A percentile compares a stretch with the other conserved stretches of the same genome.
phyloP scores from a whole-genome alignment of 208 protist species.

The Trypanosomatidae sp. region DNA sequence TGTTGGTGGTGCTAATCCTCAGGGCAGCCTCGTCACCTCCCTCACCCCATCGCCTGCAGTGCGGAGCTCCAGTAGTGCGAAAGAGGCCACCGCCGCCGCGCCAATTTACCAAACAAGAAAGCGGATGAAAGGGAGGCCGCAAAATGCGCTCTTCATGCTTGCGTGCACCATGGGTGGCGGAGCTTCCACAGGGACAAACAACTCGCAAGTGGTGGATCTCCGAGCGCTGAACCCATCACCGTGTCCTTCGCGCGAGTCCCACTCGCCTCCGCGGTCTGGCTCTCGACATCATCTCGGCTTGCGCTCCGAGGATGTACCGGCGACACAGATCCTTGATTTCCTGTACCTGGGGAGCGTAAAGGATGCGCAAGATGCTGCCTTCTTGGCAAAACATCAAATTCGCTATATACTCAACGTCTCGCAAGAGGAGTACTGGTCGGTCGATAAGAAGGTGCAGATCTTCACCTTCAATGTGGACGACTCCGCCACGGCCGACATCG shows the following conservation, averaged over 20 bases:
- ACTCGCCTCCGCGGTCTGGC: background rate
- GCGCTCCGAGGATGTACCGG: constrained; percentile 29
- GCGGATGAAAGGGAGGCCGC: constrained; percentile 13
- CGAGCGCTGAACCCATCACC: constrained; percentile 13
- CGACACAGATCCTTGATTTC: constrained; percentile 77
- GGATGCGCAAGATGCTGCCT: constrained; percentile 75
- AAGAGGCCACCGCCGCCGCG: background rate
- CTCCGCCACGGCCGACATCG: constrained; percentile 59
- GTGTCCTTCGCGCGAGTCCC: constrained; percentile 5
- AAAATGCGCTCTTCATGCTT: constrained; percentile 23
- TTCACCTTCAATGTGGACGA: constrained; percentile 75
- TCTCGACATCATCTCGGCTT: background rate
- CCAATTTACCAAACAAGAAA: constrained; percentile 7
- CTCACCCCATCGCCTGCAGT: background rate
- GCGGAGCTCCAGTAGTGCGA: background rate
- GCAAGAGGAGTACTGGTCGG: constrained; percentile 85
- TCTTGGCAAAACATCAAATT: constrained; percentile 64
- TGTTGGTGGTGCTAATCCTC: background rate
- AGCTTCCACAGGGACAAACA: background rate
- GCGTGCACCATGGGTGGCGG: constrained; percentile 9
- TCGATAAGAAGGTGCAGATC: constrained; percentile 53
- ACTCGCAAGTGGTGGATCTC: constrained; percentile 29
- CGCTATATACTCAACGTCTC: constrained; percentile 85
- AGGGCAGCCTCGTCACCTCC: background rate
- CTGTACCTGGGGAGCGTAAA: constrained; percentile 73